Conservation (phyloP, 2,329 filamentous ascomycete species). For the Talaromyces amestolkiae region DNA sequence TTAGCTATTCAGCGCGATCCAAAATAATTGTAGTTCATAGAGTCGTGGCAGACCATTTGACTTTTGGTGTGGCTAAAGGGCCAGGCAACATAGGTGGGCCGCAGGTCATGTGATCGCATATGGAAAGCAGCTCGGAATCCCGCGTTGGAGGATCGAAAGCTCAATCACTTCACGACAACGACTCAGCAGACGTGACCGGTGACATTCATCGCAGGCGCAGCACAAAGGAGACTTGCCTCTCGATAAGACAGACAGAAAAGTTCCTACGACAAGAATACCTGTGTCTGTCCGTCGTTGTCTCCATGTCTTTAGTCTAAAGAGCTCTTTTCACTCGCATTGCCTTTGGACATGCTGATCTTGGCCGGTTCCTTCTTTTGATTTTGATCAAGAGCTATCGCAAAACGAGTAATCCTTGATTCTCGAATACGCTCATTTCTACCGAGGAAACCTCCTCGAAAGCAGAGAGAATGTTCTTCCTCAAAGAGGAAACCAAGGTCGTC, state of each 20-base stretch:
- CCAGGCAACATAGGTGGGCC: background rate
- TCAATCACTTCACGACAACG: background rate
- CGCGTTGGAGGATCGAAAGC: background rate
- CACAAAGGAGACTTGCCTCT: background rate
- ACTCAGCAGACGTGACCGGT: background rate
- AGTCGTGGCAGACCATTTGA: background rate
- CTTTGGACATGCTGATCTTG: slow-evolving; percentile 9
- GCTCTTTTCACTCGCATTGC: background rate
- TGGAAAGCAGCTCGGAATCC: slow-evolving; percentile 1
- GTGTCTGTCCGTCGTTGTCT: background rate
- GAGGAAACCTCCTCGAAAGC: slow-evolving; percentile 14
- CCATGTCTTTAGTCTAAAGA: slow-evolving; percentile 6
- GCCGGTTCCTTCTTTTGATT: background rate
- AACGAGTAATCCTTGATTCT: background rate
- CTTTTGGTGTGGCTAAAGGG: background rate
- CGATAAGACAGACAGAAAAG: background rate
- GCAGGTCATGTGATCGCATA: slow-evolving; percentile 5
- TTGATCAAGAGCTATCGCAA: background rate
- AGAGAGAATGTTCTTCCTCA: slow-evolving; percentile 87
- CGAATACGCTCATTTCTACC: background rate
- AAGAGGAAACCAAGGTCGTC: slow-evolving; percentile 92
- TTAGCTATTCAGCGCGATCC: background rate
- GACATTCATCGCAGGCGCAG: background rate
- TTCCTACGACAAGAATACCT: slow-evolving; percentile 2
- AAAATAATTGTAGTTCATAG: background rate